Evolutionary conservation across 768 basidiomycete genomes (phyloP), one percentile per base, ranked within the genome.

Genomic region (Naematelia aurantialba): DNA sequence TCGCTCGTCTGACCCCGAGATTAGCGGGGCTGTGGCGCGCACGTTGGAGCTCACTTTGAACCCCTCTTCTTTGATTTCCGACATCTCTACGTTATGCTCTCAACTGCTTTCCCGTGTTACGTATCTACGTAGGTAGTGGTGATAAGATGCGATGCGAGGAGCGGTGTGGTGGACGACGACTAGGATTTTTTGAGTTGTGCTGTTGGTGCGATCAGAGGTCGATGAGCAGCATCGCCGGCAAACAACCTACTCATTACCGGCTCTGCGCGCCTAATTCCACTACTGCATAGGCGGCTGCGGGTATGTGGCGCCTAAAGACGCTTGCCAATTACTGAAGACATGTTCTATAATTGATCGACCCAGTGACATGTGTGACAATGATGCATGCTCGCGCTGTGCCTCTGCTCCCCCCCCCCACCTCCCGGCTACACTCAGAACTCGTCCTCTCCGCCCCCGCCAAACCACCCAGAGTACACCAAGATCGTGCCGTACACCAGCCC

Each of bases 401-500:
- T 8, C 34, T 39, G 34, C 34, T 17, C 34, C 8, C 17, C 34
- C 34, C 17, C 34, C 8, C 17, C 34, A 8, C 34, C 34, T 39
- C 34, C 8, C 17, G 8, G 8, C 34, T 47, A n/a, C 3, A 12
- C 54, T 52, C 46, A 72, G 44, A 66, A 71, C 44, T 74, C 70
- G 52, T 74, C 70, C 21, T 70, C 73, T 11, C 56, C 60, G n/a
- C 68, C 62, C 3, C 69, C 65, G 13, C 73, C 73, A 53, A 74
- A 74, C 70, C 68, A 72, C 5, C 70, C 70, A 5, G 66, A 67
- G 45, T 96, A 96, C 4, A 89, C 87, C 63, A 91, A 60, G 68
- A 96, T 94, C 17, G 92, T 96, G 3, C 87, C 88, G 75, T 94
- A 94, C 1, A 96, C 89, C 68, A 80, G 88, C 84, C 86, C 88